These are phyloP conservation scores for Pelagophyceae sp. DNA, from an alignment of 352 stramenopile genomes.

Conservation along the genomic window DNA sequence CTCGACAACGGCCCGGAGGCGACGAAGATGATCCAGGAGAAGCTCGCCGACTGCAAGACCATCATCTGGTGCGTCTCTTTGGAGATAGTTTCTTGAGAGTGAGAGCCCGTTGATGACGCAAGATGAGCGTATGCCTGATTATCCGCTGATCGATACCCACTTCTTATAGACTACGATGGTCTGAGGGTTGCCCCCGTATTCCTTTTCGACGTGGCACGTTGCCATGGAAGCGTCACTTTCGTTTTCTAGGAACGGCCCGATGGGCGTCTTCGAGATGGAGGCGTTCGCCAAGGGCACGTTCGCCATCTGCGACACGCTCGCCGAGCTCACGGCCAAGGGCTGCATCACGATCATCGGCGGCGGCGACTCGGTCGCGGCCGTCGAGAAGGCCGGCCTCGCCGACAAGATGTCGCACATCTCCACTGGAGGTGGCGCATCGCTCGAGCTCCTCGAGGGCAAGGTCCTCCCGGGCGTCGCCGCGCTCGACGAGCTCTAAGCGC, in stretches of 20 bases:
- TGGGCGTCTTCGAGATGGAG: slow-evolving; percentile 99
- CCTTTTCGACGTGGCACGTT: too few species aligned
- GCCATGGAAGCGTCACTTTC: too few species aligned
- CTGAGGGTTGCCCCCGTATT: too few species aligned
- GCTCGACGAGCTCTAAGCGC: slow-evolving; percentile 54
- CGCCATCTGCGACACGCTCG: slow-evolving; percentile 86
- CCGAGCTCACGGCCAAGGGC: slow-evolving; percentile 79
- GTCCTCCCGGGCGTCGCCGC: slow-evolving; percentile 92
- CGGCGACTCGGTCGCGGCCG: slow-evolving; percentile 85
- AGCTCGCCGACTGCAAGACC: slow-evolving; percentile 72
- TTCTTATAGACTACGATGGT: too few species aligned
- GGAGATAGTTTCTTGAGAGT: too few species aligned
- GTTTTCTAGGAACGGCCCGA: slow-evolving; percentile 99
- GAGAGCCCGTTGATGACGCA: too few species aligned
- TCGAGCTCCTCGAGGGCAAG: slow-evolving; percentile 98
- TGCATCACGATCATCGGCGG: slow-evolving; percentile 96
- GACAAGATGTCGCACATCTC: slow-evolving; percentile 78
- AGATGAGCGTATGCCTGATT: too few species aligned
- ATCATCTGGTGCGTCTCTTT: too few species aligned
- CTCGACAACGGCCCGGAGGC: slow-evolving; percentile 71
- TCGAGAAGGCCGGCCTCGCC: slow-evolving; percentile 60
- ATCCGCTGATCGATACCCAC: too few species aligned
- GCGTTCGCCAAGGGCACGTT: slow-evolving; percentile 90
- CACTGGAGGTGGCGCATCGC: slow-evolving; percentile 92
- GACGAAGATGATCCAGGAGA: slow-evolving; percentile 56